Percentiles rank a stretch among this genome's conserved stretches.
Evolutionary conservation across 768 basidiomycete species (phyloP).

Genomic region (Podaxis rugospora): DNA sequence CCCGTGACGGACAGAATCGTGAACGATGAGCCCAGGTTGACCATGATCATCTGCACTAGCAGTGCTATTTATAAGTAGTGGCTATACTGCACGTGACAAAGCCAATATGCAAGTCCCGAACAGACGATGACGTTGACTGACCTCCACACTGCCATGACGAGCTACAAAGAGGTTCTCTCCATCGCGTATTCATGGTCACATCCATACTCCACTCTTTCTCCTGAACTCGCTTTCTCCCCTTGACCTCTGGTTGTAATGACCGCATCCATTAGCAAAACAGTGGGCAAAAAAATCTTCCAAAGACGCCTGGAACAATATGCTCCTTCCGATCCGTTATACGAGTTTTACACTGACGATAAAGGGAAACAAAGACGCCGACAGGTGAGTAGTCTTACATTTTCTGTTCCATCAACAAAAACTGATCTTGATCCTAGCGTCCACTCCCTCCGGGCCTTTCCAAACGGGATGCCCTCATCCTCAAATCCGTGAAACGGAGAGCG

Average conservation of each 20-base stretch:
- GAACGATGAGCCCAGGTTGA: too few species aligned
- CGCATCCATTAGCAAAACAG: conserved; percentile 30
- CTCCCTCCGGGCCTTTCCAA: conserved; percentile 72
- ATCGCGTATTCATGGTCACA: not conserved
- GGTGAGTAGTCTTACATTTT: conserved; percentile 31
- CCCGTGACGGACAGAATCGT: too few species aligned
- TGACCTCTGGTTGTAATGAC: conserved; percentile 19
- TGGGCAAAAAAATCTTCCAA: conserved; percentile 58
- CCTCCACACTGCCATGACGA: not conserved
- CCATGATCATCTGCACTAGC: too few species aligned
- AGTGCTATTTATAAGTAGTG: not conserved
- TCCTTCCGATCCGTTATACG: conserved; percentile 75
- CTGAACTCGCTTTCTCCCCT: not conserved
- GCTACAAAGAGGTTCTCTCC: not conserved
- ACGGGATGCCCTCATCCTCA: conserved; percentile 72
- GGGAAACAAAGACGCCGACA: conserved; percentile 56
- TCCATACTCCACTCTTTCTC: not conserved
- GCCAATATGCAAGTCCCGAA: not conserved
- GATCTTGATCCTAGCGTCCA: conserved; percentile 42
- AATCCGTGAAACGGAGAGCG: conserved; percentile 70
- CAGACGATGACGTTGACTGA: not conserved
- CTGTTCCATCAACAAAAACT: not conserved
- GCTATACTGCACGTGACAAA: not conserved
- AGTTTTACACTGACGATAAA: conserved; percentile 47
- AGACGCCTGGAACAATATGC: conserved; percentile 62